These are phyloP conservation scores for Wallacemonas collosoma DNA, from an alignment of 208 protist genomes.

Conservation along the genomic window DNA sequence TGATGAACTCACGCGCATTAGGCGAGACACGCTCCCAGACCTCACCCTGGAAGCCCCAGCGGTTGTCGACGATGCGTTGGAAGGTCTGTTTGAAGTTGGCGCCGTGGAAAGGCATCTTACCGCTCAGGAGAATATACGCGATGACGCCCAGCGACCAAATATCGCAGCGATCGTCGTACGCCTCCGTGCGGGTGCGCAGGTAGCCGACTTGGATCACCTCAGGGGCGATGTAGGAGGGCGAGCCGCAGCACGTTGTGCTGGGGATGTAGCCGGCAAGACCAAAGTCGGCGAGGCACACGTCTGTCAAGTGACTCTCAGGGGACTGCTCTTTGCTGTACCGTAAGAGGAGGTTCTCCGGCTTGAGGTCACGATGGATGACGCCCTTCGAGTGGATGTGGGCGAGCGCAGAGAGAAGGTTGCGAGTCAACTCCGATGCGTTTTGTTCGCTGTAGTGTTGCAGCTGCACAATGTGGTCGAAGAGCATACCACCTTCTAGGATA, in stretches of 20 bases:
- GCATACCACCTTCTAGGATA: slow-evolving; percentile 97
- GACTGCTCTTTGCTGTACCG: slow-evolving; percentile 86
- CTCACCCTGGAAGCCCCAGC: slow-evolving; percentile 54
- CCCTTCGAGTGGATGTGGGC: slow-evolving; percentile 96
- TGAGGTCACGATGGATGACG: slow-evolving; percentile 99
- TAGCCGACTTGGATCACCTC: slow-evolving; percentile 81
- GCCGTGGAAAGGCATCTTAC: slow-evolving; percentile 77
- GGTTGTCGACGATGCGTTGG: slow-evolving; percentile 52
- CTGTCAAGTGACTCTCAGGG: slow-evolving; percentile 51
- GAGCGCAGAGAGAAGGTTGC: slow-evolving; percentile 95
- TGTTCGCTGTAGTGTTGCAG: slow-evolving; percentile 96
- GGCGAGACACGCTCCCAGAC: slow-evolving; percentile 59
- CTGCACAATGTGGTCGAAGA: slow-evolving; percentile 97
- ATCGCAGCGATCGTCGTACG: slow-evolving; percentile 81
- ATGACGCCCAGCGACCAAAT: slow-evolving; percentile 90
- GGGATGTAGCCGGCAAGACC: slow-evolving; percentile 92
- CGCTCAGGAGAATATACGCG: slow-evolving; percentile 76
- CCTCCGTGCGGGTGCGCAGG: slow-evolving; percentile 37
- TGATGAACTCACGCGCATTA: slow-evolving; percentile 62
- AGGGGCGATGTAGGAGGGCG: slow-evolving; percentile 80
- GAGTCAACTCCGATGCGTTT: slow-evolving; percentile 96
- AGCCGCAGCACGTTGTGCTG: slow-evolving; percentile 75
- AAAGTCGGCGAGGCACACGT: slow-evolving; percentile 98
- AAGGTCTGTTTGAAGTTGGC: slow-evolving; percentile 69
- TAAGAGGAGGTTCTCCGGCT: slow-evolving; percentile 99